Percentiles rank a stretch among this genome's conserved stretches.
These are phyloP conservation scores for Tephrocybe sp. DNA, from an alignment of 768 basidiomycete species.

Conservation along the genomic window DNA sequence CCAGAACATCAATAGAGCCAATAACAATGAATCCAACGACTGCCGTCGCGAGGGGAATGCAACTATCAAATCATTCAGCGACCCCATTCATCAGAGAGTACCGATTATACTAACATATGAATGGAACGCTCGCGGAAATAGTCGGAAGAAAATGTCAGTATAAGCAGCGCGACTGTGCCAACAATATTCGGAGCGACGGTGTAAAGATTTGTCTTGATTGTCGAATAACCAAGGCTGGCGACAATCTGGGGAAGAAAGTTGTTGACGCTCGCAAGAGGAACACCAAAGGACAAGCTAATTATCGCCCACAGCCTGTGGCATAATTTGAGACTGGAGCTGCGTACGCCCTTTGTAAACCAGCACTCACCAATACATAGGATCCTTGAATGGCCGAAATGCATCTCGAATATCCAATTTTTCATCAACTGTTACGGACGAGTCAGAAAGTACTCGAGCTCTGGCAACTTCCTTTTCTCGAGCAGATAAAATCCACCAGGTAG, in stretches of 20 bases:
- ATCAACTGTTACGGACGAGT: slow-evolving; percentile 44
- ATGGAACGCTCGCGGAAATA: slow-evolving; percentile 51
- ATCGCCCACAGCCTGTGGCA: slow-evolving; percentile 41
- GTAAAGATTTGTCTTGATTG: slow-evolving; percentile 51
- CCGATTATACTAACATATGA: slow-evolving; percentile 35
- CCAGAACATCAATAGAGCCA: slow-evolving; percentile 41
- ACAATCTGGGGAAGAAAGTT: slow-evolving; percentile 54
- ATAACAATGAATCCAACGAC: slow-evolving; percentile 44
- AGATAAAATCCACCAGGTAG: slow-evolving; percentile 38
- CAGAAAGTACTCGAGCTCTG: slow-evolving; percentile 40
- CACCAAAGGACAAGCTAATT: slow-evolving; percentile 45
- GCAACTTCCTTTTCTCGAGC: slow-evolving; percentile 41
- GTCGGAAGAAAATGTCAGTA: slow-evolving; percentile 52
- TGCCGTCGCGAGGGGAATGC: slow-evolving; percentile 39
- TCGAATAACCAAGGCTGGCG: slow-evolving; percentile 43
- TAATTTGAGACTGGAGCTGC: no score
- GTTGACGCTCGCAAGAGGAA: slow-evolving; percentile 52
- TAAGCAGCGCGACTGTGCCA: slow-evolving; percentile 44
- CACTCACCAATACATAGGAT: slow-evolving; percentile 42
- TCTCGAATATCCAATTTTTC: slow-evolving; percentile 42
- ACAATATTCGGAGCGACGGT: slow-evolving; percentile 55
- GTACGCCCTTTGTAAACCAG: neutral
- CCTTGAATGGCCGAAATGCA: slow-evolving; percentile 43
- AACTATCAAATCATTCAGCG: slow-evolving; percentile 23
- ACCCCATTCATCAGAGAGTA: neutral